Conservation (phyloP, 2,329 filamentous ascomycete genomes). For the Colletotrichum liaoningense region DNA sequence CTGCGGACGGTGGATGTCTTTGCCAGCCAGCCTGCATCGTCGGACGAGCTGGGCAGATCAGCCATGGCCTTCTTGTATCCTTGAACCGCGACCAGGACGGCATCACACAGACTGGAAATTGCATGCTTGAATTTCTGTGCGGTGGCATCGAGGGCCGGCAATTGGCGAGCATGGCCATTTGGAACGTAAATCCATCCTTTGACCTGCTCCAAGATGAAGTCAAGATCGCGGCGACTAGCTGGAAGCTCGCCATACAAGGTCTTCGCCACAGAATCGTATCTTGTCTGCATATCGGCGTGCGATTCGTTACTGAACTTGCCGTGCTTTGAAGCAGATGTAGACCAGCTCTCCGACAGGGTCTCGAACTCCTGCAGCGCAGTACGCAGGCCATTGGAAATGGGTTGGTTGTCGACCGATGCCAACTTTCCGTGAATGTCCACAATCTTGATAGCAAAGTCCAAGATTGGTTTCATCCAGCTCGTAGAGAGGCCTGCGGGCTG, state of each 20-base stretch:
- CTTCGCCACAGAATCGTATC: not conserved
- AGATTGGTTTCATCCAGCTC: conserved; percentile 76
- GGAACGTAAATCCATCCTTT: conserved; percentile 63
- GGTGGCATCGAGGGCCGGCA: not conserved
- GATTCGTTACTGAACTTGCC: conserved; percentile 63
- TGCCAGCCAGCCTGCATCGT: conserved; percentile 68
- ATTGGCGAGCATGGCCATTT: not conserved
- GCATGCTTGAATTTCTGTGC: conserved; percentile 64
- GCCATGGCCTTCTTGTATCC: conserved; percentile 69
- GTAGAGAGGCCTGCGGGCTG: conserved; percentile 45
- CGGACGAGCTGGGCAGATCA: conserved; percentile 64
- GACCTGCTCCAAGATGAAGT: conserved; percentile 75
- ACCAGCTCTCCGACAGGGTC: conserved; percentile 53
- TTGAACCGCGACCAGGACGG: conserved; percentile 83
- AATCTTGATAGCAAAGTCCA: conserved; percentile 71
- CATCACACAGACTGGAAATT: conserved; percentile 76
- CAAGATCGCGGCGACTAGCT: conserved; percentile 59
- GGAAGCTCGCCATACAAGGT: not conserved
- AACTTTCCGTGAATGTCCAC: conserved; percentile 76
- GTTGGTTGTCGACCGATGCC: conserved; percentile 61
- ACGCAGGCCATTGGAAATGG: conserved; percentile 58
- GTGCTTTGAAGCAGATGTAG: conserved; percentile 61
- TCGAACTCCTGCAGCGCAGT: conserved; percentile 62
- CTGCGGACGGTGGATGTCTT: conserved; percentile 27
- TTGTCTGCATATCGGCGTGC: conserved; percentile 43